Evolutionary conservation across 2,329 filamentous ascomycete species (phyloP), one percentile per base, ranked within the genome.

Genomic region (Harringtonia lauricola): DNA sequence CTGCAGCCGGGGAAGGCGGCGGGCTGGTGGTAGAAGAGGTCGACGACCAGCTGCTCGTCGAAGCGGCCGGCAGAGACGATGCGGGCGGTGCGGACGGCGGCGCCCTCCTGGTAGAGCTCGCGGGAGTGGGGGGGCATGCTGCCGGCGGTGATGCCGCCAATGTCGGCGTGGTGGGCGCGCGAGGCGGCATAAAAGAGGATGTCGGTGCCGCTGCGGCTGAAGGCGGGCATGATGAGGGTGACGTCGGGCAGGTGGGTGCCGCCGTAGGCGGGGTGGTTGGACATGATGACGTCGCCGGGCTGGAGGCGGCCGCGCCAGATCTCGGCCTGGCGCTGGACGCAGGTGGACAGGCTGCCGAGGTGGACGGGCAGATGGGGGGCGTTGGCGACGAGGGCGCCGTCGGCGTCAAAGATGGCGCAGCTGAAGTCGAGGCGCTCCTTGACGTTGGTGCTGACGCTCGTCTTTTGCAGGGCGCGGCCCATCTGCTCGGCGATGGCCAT

Each of bases 401-500:
- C 76, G 0, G 79, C 74, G 51, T 88, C 85, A 51, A 90, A 90
- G 1, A 90, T 70, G 24, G 86, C 86, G 51, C 86, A 92, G 4
- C 83, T 88, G 55, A 87, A 92, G 55, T 92, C 86, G 1, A 90
- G 70, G 6, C 85, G 76, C 55, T 90, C 86, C 57, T 90, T 84
- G 56, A 89, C 83, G 53, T 88, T 89, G 1, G 81, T 86, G 54
- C 76, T 84, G 44, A 88, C 81, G 57, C 80, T 84, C 0, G 83
- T 88, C 65, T 88, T 89, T 55, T 88, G 83, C 15, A 89, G 63
- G 13, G 82, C 80, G 43, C 82, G 68, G 1, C 85, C 84, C 85
- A 89, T 89, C 56, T 89, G 83, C 60, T 89, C 85, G 2, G 85
- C 84, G 53, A 89, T 87, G 8, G 82, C 81, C 84, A 89, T 89